Base-by-base conservation (phyloP, 1,284 basidiomycete genomes). In the Boletus mariae region DNA sequence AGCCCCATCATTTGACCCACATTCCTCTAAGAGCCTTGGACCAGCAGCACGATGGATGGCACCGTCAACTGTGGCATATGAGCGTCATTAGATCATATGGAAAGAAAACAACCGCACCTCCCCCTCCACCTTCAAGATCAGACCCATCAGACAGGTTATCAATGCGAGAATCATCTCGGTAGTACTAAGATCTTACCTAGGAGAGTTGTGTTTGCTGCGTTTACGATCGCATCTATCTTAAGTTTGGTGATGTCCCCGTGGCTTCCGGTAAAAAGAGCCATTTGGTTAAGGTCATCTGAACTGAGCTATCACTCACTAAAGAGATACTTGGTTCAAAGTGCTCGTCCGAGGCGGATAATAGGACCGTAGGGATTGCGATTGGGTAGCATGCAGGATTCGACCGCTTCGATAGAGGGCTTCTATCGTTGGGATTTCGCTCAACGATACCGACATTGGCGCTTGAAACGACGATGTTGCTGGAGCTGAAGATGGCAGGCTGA, bases 21-120 rank as follows among this genome's bases (percentile, higher is more conserved):
- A 61, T 52, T 58, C 61, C 45, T 49, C 41, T 5, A 58, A 26
- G 5, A 98, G 78, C 20, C 78, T 73, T 1, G 71, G 76, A 2
- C 95, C 94, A 3, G 95, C 95, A 4, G 92, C 92, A 4, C 73
- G 68, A 70, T 98, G 95, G 45, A 95, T 94, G 2, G 90, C 89
- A 3, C 92, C 91, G 65, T 93, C 90, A 32, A 93, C 90, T 88
- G 59, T 8, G 45, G 56, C 29, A 60, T 28, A 38, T 10, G n/a
- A 51, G 26, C 15, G n/a, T 53, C 32, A 8, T 45, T 32, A 25
- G 31, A 15, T 20, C 11, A 4, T 7, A 20, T 7, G 9, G 20
- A 17, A 46, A 41, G 3, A 54, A 51, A 25, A 20, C 4, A 31
- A 4, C 35, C 55, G 56, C 60, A 86, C 86, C 85, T 67, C 87